Evolutionary conservation across 139 green algal species (phyloP).

Genomic region (Chlorella vulgaris): DNA sequence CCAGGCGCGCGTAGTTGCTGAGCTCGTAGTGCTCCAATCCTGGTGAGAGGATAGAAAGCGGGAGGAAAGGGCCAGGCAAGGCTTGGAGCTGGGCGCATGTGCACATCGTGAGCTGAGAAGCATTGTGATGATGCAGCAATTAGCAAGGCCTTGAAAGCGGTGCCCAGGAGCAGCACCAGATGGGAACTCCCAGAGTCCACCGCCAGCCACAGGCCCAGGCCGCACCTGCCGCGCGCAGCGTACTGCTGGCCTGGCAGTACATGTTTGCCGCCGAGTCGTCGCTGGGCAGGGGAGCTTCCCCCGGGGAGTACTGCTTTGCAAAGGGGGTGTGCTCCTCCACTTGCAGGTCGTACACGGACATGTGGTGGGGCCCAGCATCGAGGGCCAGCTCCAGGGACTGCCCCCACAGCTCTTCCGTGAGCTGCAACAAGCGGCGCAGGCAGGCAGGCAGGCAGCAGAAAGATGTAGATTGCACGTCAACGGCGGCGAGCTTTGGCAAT

Average conservation of each 20-base stretch:
- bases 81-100: background rate
- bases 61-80: background rate
- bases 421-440: background rate
- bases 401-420: conserved; percentile 70
- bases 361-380: conserved; percentile 69
- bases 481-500: too few relatives aligned
- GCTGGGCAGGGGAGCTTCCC: conserved; percentile 61
- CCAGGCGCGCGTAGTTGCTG: conserved; percentile 86
- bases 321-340: conserved; percentile 94
- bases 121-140: too few relatives aligned
- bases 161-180: too few relatives aligned
- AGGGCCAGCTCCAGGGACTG: conserved; percentile 70
- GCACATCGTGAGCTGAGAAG: too few relatives aligned
- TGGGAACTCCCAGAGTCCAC: too few relatives aligned
- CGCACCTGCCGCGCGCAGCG: conserved; percentile 45
- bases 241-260: conserved; percentile 70
- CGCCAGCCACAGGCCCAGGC: too few relatives aligned
- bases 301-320: conserved; percentile 73
- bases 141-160: too few relatives aligned
- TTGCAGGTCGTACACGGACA: conserved; percentile 97
- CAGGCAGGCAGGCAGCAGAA: background rate
- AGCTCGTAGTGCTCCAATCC: conserved; percentile 96
- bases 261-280: conserved; percentile 77
- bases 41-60: background rate
- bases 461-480: too few relatives aligned